Evolutionary conservation across 257 asterid species (phyloP).

Genomic region (Forsythia viridissima): DNA sequence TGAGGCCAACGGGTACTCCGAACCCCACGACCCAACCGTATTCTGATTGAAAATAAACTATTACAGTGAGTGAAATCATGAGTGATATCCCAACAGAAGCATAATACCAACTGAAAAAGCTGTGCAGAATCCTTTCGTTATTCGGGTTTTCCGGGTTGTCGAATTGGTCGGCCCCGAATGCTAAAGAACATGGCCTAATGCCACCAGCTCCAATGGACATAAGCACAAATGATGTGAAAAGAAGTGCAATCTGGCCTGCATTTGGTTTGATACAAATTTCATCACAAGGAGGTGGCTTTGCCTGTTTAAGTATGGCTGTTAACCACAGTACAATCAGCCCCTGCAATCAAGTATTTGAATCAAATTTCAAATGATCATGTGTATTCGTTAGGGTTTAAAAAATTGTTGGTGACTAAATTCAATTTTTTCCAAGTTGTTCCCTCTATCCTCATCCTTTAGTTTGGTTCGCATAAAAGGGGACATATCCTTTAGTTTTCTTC

Average conservation of each 20-base stretch:
- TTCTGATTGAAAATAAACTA: constrained; percentile 55
- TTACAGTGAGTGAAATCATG: constrained; percentile 48
- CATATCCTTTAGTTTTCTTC: no score
- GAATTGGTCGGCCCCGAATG: constrained; percentile 84
- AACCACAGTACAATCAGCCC: constrained; percentile 52
- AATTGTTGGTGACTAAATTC: background rate
- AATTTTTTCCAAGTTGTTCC: background rate
- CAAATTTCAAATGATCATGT: background rate
- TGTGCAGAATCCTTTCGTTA: constrained; percentile 49
- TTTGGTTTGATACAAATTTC: constrained; percentile 43
- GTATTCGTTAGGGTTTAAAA: background rate
- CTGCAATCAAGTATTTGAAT: constrained; percentile 25
- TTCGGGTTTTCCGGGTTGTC: constrained; percentile 53
- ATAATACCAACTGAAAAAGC: constrained; percentile 71
- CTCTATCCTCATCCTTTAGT: no score
- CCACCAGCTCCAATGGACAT: constrained; percentile 76
- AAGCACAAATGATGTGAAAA: constrained; percentile 53
- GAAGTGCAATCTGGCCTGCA: constrained; percentile 48
- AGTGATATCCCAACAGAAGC: constrained; percentile 56
- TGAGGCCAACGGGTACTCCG: constrained; percentile 62
- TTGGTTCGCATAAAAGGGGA: background rate
- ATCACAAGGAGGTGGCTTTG: constrained; percentile 47
- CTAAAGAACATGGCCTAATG: constrained; percentile 70
- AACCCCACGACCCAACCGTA: constrained; percentile 70
- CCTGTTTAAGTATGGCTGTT: constrained; percentile 49